Base-by-base conservation (phyloP, 2,329 filamentous ascomycete species). In the Xylariaceae sp. region DNA sequence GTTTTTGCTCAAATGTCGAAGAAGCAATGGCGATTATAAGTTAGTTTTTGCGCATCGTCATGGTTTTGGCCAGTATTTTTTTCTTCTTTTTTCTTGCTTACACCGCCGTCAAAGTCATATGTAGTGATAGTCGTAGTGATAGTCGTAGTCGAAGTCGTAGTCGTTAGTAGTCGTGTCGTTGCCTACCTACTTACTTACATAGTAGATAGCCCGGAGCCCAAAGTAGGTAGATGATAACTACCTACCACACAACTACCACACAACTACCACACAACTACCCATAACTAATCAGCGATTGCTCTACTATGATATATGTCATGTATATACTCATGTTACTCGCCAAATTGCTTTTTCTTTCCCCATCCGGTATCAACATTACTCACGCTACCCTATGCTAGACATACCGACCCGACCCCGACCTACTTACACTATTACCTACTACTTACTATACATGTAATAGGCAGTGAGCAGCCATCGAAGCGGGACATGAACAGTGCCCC, bases 261-360 rank as follows among this genome's bases (percentile, higher is more conserved):
- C 19, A 19, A 19, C 19, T 19, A 19, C 19, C 19, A n/a, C 19
- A 19, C 1, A 19, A 19, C 19, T 19, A 19, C 19, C 19, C 19
- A 19, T 19, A 19, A 19, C 19, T 19, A 19, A 19, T 19, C 19
- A 19, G 19, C 19, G 19, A 19, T 19, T 19, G 19, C 19, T 19
- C 19, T 19, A 19, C 19, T 19, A 19, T 19, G 1, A 19, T 19
- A 19, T 46, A 40, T 40, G 30, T 31, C 45, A 26, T 12, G 52
- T 58, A 37, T 9, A 9, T 57, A 56, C 57, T 60, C 29, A 45
- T 45, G 27, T 45, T 56, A 59, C 57, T 61, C 57, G 53, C 55
- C 63, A 53, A 19, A 55, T 61, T 66, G 61, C 63, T 63, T 65
- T 65, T 59, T 19, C 19, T 19, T 19, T 19, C 19, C 19, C 19